phyloP scores from a whole-genome alignment of 1,284 basidiomycete species.

The Xanthoconium separans region DNA sequence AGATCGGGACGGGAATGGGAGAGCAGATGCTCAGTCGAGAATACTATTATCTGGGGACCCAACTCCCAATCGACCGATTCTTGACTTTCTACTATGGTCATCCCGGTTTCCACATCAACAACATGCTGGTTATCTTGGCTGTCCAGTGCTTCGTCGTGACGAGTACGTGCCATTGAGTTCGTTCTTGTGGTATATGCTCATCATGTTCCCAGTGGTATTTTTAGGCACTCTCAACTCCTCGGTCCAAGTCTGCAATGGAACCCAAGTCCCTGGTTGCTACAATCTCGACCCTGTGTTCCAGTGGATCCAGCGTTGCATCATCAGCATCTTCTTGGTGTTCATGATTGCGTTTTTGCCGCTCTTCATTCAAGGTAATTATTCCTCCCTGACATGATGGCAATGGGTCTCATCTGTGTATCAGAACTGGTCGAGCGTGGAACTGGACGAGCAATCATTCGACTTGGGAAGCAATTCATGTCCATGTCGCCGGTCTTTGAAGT shows the following conservation, averaged over 20 bases:
- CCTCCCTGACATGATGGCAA: background rate
- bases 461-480: conserved; percentile 90
- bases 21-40: conserved; percentile 99
- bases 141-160: conserved; percentile 91
- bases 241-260: conserved; percentile 74
- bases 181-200: conserved; percentile 3
- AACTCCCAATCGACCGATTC: conserved; percentile 97
- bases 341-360: conserved; percentile 92
- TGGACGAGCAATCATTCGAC: conserved; percentile 82
- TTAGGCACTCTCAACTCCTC: conserved; percentile 86
- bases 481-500: conserved; percentile 95
- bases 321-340: conserved; percentile 96
- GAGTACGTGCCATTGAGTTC: conserved; percentile 47
- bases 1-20: conserved; percentile 99
- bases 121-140: conserved; percentile 95
- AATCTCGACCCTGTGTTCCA: conserved; percentile 86
- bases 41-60: conserved; percentile 99
- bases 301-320: conserved; percentile 94
- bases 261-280: conserved; percentile 84
- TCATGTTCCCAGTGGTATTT: conserved; percentile 69
- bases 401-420: conserved; percentile 31
- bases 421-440: conserved; percentile 93
- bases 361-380: conserved; percentile 83
- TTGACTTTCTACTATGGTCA: conserved; percentile 99
- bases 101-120: conserved; percentile 99